Evolutionary conservation across 345 rosid genomes (phyloP).

Genomic region (Gossypium turneri): DNA sequence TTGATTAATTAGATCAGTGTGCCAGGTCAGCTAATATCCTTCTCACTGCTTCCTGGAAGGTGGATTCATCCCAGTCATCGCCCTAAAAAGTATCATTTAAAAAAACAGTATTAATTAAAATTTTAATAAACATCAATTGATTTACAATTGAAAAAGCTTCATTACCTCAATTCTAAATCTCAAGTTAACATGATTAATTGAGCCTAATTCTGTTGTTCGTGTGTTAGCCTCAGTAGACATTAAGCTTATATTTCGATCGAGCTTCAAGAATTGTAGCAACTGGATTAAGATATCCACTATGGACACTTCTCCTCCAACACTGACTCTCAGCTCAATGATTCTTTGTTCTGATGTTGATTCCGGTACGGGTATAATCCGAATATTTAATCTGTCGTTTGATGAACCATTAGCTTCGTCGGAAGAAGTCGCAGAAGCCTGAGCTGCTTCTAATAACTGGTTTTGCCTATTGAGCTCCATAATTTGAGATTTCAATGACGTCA

Average conservation of each 20-base stretch:
- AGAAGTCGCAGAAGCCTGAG: conserved; percentile 17
- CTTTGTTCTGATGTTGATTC: conserved; percentile 49
- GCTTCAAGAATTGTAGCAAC: conserved; percentile 64
- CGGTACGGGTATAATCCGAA: conserved; percentile 28
- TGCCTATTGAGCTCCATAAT: conserved; percentile 42
- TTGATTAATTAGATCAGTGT: conserved; percentile 19
- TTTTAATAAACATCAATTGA: neutral
- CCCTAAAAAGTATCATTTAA: conserved; percentile 33
- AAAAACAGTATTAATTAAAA: neutral
- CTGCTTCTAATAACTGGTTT: conserved; percentile 48
- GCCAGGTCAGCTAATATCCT: conserved; percentile 66
- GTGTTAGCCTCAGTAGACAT: conserved; percentile 51
- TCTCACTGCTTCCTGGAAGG: conserved; percentile 77
- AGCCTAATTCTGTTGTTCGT: conserved; percentile 18
- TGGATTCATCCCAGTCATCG: conserved; percentile 71
- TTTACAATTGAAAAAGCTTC: too few species aligned
- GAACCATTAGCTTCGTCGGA: conserved; percentile 20
- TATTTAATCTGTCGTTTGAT: conserved; percentile 28
- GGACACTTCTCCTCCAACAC: conserved; percentile 37
- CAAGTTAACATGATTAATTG: conserved; percentile 34
- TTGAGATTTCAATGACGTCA: conserved; percentile 45
- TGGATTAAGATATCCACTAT: conserved; percentile 37
- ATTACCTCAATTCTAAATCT: conserved; percentile 61
- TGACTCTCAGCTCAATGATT: conserved; percentile 45
- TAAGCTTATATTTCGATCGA: conserved; percentile 40